phyloP scores from a whole-genome alignment of 768 basidiomycete species.

The Daedaleopsis sinensis region DNA sequence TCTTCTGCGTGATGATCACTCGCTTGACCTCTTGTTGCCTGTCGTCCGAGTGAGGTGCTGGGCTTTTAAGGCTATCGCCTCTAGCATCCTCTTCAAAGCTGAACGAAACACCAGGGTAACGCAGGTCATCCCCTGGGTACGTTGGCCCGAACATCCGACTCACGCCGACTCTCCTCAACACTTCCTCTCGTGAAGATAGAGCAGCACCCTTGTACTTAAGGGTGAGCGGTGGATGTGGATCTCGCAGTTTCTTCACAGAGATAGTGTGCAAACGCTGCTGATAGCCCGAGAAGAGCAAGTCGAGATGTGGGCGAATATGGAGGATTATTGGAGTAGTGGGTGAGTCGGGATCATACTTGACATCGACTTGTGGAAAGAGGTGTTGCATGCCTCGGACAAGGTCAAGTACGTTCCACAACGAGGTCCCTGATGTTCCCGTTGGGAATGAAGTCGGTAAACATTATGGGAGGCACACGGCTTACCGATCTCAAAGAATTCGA shows the following conservation, averaged over 20 bases:
- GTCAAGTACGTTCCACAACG: constrained; percentile 79
- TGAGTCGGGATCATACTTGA: constrained; percentile 80
- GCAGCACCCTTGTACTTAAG: constrained; percentile 68
- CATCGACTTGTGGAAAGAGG: constrained; percentile 77
- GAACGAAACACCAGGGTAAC: constrained; percentile 85
- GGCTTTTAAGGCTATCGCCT: constrained; percentile 52
- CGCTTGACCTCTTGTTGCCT: constrained; percentile 76
- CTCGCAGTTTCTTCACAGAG: constrained; percentile 66
- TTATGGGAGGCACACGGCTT: not conserved
- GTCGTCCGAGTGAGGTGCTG: constrained; percentile 52
- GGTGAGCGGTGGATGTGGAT: constrained; percentile 65
- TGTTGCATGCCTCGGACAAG: constrained; percentile 65
- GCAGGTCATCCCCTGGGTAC: constrained; percentile 74
- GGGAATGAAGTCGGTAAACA: not conserved
- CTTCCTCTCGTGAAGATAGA: constrained; percentile 63
- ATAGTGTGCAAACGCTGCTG: constrained; percentile 83
- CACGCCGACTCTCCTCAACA: constrained; percentile 65
- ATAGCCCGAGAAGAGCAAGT: constrained; percentile 81
- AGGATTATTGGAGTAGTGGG: constrained; percentile 76
- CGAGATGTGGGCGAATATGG: constrained; percentile 79
- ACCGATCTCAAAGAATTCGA: constrained; percentile 83
- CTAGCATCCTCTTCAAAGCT: constrained; percentile 74
- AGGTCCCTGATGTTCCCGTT: constrained; percentile 52
- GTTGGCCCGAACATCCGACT: constrained; percentile 82
- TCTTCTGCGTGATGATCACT: constrained; percentile 73